Base-by-base conservation (phyloP, 106 monocot species). In the Acorus calamus region DNA sequence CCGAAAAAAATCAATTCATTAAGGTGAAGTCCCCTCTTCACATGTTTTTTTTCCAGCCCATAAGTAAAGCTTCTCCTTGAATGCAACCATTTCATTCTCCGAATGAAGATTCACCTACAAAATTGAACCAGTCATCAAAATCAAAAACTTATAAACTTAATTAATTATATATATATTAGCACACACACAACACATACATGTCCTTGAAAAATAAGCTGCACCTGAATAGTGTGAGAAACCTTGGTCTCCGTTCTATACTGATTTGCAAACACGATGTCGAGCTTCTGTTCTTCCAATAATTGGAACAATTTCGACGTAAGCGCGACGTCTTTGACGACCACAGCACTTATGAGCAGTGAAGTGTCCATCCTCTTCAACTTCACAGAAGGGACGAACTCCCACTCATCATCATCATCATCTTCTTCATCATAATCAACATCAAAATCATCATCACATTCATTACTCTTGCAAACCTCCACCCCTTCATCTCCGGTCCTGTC, bases 231-330 rank as follows among this genome's bases (percentile, higher is more conserved):
- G 48, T 63, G 48, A 4, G 63, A 63, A 11, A 63, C 63, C 63
- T 63, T 63, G 2, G 63, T 63, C 63, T 63, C 63, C 6, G 63
- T 63, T 13, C 63, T 47, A 0, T 63, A 63, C 63, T 63, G 63
- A 14, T 49, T 63, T n/a, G 47, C 63, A 2, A n/a, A 63, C 63
- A 47, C n/a, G 2, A 63, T 44, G 14, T 47, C 63, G 43, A 12
- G 11, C 63, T 14, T 47, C 63, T 63, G 48, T 49, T 63, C 63
- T 14, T 63, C 63, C 2, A 63, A 49, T 8, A 63, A 8, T 4
- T 4, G 48, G 43, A 63, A 63, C 3, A 63, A 49, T 9, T 7
- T 8, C 2, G 63, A 63, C 7, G 63, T 11, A 4, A 63, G 43
- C 42, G 63, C 7, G 4, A 8, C 8, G 8, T 12, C 12, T 14